Base-by-base conservation (phyloP, 768 basidiomycete genomes). In the Psilocybe azurescens region DNA sequence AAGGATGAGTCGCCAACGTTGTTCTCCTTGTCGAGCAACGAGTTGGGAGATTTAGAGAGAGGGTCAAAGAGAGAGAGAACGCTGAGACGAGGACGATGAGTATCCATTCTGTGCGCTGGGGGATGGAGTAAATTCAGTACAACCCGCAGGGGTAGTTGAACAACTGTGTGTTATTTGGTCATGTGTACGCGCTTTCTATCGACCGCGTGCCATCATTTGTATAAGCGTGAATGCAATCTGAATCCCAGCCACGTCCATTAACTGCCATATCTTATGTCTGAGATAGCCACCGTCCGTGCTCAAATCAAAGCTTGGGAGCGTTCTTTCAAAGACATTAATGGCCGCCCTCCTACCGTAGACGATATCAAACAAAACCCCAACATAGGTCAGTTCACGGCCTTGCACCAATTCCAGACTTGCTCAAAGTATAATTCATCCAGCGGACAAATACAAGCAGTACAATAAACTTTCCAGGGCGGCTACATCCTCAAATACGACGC, bases 241-340 rank as follows among this genome's bases (percentile, higher is more conserved):
- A 29, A 52, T 52, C 41, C 57, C 53, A 53, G 41, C 53, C 38
- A 58, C 49, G 28, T 28, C 20, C 33, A 10, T 16, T 20, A 16
- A 28, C 8, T 46, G 9, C 28, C 6, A 18, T 49, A 57, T 24
- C 36, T 60, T 61, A 82, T 80, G 79, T 64, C 75, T 67, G 83
- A 87, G 67, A 62, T 86, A 57, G 70, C 81, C 36, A 65, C 78
- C 52, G 74, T 93, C 36, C 85, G 86, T 9, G 77, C 87, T 62
- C 87, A 94, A 70, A 86, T 94, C 63, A 94, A 94, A 73, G 63
- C 77, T 47, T 94, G 91, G 88, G 93, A 94, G 69, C 87, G 87
- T 63, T 78, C 79, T 18, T 94, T 93, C 74, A 85, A 80, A 60
- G 73, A 77, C 0, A 68, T 65, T 0, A 77, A 91, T 71, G 84